A percentile compares a stretch with the other conserved stretches of the same genome.
These are phyloP conservation scores for Acanthamoeba healyi DNA, from an alignment of 208 protist genomes.

Conservation along the genomic window DNA sequence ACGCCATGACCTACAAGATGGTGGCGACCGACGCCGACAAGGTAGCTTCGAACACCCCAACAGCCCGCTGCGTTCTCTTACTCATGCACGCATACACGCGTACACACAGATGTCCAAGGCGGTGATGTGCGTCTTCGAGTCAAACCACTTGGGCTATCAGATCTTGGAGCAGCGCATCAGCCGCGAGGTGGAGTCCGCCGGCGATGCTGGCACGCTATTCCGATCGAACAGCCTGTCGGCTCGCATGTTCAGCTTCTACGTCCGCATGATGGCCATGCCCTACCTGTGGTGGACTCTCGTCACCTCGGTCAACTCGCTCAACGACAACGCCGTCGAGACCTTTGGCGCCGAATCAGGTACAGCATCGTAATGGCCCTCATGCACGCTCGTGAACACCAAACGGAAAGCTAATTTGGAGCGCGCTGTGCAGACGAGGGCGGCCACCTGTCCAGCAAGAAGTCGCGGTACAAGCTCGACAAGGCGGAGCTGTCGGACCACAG, in stretches of 20 bases:
- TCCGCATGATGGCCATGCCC: not conserved
- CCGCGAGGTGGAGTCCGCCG: conserved; percentile 1
- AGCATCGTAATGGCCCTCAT: not conserved
- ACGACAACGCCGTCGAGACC: conserved; percentile 56
- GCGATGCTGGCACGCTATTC: conserved; percentile 34
- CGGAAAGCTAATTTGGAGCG: no score
- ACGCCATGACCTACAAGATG: conserved; percentile 3
- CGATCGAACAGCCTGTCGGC: conserved; percentile 16
- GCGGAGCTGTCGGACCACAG: not conserved
- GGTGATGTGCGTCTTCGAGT: conserved; percentile 16
- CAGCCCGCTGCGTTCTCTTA: not conserved
- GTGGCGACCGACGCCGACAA: conserved; percentile 9
- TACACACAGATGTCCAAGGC: not conserved
- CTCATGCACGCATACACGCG: not conserved
- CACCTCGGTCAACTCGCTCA: conserved; percentile 29
- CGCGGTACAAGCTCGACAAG: not conserved
- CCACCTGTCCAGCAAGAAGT: not conserved
- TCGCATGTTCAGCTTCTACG: conserved; percentile 30
- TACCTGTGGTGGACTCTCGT: conserved; percentile 29
- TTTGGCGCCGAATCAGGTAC: conserved; percentile 9
- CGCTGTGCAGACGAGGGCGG: not conserved
- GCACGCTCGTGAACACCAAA: not conserved
- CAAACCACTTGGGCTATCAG: not conserved
- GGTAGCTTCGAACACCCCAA: not conserved
- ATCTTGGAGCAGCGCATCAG: conserved; percentile 12